Conservation (phyloP, 352 stramenopile genomes). For the Thalassiosira sp. region DNA sequence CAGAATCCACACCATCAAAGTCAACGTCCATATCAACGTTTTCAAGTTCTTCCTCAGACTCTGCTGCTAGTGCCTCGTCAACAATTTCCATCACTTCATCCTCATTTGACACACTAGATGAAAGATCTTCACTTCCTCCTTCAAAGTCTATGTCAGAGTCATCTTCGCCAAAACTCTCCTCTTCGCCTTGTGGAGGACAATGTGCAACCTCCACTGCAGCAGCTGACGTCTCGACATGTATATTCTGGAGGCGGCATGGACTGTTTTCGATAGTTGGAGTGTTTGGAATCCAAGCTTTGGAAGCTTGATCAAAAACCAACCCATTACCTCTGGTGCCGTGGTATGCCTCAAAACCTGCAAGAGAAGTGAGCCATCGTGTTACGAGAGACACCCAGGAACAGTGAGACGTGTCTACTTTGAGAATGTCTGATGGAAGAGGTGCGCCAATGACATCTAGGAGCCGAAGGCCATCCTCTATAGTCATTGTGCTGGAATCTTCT, state of each 20-base stretch:
- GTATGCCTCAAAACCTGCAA: constrained; percentile 68
- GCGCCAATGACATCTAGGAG: constrained; percentile 70
- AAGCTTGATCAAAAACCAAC: constrained; percentile 43
- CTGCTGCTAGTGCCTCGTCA: constrained; percentile 41
- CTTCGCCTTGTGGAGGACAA: constrained; percentile 12
- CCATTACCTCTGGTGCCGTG: constrained; percentile 63
- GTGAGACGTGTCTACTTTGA: constrained; percentile 30
- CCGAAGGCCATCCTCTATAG: constrained; percentile 74
- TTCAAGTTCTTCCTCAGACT: constrained; percentile 73
- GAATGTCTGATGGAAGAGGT: constrained; percentile 64
- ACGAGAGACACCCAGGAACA: constrained; percentile 59
- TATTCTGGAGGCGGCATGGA: constrained; percentile 27
- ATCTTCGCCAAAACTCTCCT: constrained; percentile 19
- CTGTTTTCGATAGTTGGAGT: background rate
- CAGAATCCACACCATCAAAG: constrained; percentile 29
- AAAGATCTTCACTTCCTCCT: constrained; percentile 44
- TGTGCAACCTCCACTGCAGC: constrained; percentile 51
- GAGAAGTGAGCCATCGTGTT: constrained; percentile 64
- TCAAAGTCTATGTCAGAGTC: constrained; percentile 38
- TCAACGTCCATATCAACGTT: constrained; percentile 64
- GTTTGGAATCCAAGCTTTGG: constrained; percentile 34
- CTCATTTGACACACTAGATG: constrained; percentile 33
- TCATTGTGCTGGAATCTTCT: constrained; percentile 66
- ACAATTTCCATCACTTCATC: constrained; percentile 70
- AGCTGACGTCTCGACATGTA: constrained; percentile 54